Evolutionary conservation across 148 eudicot species (phyloP).

Genomic region (Rhododendron vialii): DNA sequence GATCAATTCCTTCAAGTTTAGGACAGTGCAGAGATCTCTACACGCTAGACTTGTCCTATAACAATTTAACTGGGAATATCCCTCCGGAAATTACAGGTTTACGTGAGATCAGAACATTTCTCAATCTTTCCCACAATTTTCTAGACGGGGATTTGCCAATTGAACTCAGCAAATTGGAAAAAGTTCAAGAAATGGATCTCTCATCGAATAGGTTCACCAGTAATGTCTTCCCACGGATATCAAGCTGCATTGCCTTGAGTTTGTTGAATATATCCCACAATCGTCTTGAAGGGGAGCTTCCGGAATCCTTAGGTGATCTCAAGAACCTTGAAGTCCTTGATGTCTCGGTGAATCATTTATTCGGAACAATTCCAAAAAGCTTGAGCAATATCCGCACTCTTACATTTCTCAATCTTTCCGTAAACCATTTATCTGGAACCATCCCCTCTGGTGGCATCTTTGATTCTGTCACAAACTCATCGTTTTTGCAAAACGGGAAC

Average conservation of each 20-base stretch:
- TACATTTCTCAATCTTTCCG: constrained; percentile 28
- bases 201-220: constrained; percentile 31
- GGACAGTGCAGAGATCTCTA: constrained; percentile 22
- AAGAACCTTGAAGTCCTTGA: constrained; percentile 24
- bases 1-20: constrained; percentile 28
- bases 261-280: constrained; percentile 28
- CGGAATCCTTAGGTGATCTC: constrained; percentile 25
- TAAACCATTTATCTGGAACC: constrained; percentile 17
- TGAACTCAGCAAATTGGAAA: constrained; percentile 30
- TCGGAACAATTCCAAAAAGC: constrained; percentile 27
- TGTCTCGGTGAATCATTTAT: constrained; percentile 25
- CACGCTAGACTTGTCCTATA: constrained; percentile 34
- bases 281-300: constrained; percentile 26
- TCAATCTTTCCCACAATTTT: constrained; percentile 35
- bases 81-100: constrained; percentile 29
- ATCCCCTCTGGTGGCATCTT: constrained; percentile 34
- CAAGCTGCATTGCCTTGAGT: constrained; percentile 24
- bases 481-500: constrained; percentile 20
- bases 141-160: constrained; percentile 34
- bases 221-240: constrained; percentile 14
- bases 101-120: constrained; percentile 17
- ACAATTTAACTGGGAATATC: constrained; percentile 25
- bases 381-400: constrained; percentile 16
- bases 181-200: constrained; percentile 30
- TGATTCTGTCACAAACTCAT: constrained; percentile 12